Conservation (phyloP, 805 yeast genomes). For the Kuraishia hungarica region DNA sequence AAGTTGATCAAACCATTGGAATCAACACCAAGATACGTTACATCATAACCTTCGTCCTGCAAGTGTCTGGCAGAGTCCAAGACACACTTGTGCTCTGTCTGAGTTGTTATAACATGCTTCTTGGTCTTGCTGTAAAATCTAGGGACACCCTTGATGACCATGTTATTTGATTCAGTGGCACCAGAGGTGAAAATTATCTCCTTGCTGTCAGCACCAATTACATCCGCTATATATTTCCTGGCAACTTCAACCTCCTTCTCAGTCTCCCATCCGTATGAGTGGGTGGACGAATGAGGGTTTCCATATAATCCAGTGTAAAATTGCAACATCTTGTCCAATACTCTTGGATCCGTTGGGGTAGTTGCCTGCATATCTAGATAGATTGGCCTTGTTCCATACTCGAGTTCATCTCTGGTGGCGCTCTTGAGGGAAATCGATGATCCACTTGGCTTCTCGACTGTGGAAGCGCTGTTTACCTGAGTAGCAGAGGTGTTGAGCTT, state of each 20-base stretch:
- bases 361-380: conserved; percentile 98
- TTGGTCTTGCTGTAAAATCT: conserved; percentile 85
- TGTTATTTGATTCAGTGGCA: conserved; percentile 95
- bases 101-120: conserved; percentile 90
- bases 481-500: conserved; percentile 12
- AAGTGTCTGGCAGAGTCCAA: conserved; percentile 89
- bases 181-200: conserved; percentile 97
- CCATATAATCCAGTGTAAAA: conserved; percentile 92
- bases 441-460: conserved; percentile 35
- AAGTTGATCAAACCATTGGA: conserved; percentile 72
- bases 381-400: conserved; percentile 74
- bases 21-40: conserved; percentile 83
- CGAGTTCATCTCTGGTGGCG: conserved; percentile 34
- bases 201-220: conserved; percentile 90
- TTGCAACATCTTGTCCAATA: conserved; percentile 76
- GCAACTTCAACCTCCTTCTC: conserved; percentile 87
- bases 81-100: conserved; percentile 99
- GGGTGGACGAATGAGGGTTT: conserved; percentile 96
- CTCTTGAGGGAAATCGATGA: conserved; percentile 33
- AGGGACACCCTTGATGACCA: conserved; percentile 93
- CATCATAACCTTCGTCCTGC: conserved; percentile 95
- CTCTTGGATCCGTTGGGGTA: conserved; percentile 96
- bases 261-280: conserved; percentile 98
- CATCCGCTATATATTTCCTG: conserved; percentile 69
- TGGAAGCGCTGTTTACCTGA: conserved; percentile 13